A percentile compares a stretch with the other conserved stretches of the same genome.
Conservation (phyloP, 2,329 filamentous ascomycete species). For the Cladosporium colombiae region DNA sequence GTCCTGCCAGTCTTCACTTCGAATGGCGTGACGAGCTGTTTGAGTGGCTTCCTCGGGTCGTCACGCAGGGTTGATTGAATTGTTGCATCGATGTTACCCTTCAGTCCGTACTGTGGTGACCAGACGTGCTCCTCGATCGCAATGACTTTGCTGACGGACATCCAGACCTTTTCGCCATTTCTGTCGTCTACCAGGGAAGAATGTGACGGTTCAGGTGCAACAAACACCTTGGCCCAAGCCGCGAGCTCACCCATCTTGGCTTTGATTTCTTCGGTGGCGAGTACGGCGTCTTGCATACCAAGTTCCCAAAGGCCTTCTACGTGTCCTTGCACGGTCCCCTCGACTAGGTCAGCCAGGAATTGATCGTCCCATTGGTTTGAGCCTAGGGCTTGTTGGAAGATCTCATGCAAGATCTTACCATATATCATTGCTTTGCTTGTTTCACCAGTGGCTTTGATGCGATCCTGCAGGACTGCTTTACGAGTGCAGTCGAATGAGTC, state of each 20-base stretch:
- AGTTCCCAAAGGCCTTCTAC: constrained; percentile 90
- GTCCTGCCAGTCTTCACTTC: constrained; percentile 93
- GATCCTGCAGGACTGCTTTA: constrained; percentile 88
- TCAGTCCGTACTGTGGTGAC: constrained; percentile 96
- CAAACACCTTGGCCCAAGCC: constrained; percentile 80
- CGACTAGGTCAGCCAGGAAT: constrained; percentile 68
- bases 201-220: constrained; percentile 68
- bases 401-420: constrained; percentile 88
- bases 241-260: constrained; percentile 81
- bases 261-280: constrained; percentile 76
- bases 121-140: constrained; percentile 98
- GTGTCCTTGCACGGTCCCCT: constrained; percentile 70
- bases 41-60: constrained; percentile 61
- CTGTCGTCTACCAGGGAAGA: constrained; percentile 77
- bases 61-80: constrained; percentile 84
- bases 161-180: constrained; percentile 71
- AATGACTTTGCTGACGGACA: constrained; percentile 90
- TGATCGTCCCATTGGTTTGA: constrained; percentile 75
- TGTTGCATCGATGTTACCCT: constrained; percentile 96
- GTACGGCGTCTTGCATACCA: constrained; percentile 64
- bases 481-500: constrained; percentile 92
- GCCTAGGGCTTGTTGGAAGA: constrained; percentile 88
- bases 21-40: constrained; percentile 76
- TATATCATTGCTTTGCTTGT: constrained; percentile 82
- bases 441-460: constrained; percentile 86